Evolutionary conservation across 441 rosid genomes (phyloP).

Genomic region (Populus hybrid): DNA sequence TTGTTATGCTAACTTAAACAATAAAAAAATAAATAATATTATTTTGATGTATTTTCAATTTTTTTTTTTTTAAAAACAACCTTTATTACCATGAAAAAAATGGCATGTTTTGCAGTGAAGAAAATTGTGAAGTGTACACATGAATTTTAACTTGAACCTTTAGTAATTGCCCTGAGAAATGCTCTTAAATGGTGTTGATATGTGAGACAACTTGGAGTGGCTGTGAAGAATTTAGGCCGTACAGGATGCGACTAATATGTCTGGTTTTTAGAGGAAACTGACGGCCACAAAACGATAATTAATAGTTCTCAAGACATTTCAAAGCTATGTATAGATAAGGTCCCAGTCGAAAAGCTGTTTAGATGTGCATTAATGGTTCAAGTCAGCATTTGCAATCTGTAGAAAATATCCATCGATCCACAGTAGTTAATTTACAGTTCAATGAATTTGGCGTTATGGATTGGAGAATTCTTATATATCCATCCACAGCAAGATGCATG

Average conservation of each 20-base stretch:
- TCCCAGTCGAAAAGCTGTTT: neutral
- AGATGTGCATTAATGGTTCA: neutral
- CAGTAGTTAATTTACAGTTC: neutral
- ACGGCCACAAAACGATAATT: neutral
- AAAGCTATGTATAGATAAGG: neutral
- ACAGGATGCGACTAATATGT: neutral
- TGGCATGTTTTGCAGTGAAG: neutral
- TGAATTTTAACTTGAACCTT: too few relatives aligned
- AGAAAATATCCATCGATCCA: neutral
- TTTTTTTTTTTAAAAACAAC: too few relatives aligned
- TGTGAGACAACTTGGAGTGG: neutral
- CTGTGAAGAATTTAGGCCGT: neutral
- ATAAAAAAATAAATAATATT: too few relatives aligned
- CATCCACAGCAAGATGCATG: neutral
- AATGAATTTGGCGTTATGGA: neutral
- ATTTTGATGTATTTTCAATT: too few relatives aligned
- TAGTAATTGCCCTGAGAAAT: neutral
- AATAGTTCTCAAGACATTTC: neutral
- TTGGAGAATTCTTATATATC: neutral
- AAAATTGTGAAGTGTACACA: neutral
- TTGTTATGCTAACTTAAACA: too few relatives aligned
- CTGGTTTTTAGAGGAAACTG: neutral
- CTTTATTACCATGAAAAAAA: too few relatives aligned
- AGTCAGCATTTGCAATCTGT: neutral
- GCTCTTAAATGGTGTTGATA: neutral